Base-by-base conservation (phyloP, 2,329 filamentous ascomycete species). In the Waltergamsia citrina region DNA sequence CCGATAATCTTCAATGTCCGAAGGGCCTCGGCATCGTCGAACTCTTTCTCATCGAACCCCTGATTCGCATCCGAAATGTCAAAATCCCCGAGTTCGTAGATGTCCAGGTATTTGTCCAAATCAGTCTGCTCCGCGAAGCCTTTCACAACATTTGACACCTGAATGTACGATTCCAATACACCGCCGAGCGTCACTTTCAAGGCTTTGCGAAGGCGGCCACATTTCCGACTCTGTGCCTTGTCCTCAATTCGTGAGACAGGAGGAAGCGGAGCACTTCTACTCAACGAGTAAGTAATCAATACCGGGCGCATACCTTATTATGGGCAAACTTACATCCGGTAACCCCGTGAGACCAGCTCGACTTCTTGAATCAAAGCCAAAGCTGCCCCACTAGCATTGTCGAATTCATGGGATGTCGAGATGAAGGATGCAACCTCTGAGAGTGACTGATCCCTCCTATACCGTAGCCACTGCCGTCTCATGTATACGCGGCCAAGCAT, bases 211-310 rank as follows among this genome's bases (percentile, higher is more conserved):
- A 98, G 64, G 41, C 85, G 76, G 41, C 80, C 65, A 51, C 92
- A 98, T 49, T 86, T 80, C 45, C 86, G 74, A 7, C 69, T 74
- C 52, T 93, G 84, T 28, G 77, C 77, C 39, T 78, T 78, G 45
- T 93, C 86, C 53, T 98, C 92, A 21, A 98, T 68, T 29, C 90
- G 78, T 44, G 84, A 93, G 39, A 95, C 82, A n/a, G 92, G 92
- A 6, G 92, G 90, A 23, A 96, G 62, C 17, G 88, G 90, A 12
- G 78, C 81, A 65, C 85, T 94, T 60, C 85, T 93, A 34, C 23
- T 39, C 38, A 16, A 22, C 31, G 48, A 35, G 38, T 50, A 33
- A 50, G 31, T 39, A 38, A 16, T 34, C 41, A 32, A 42, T 38
- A 15, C 5, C 7, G 27, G n/a, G 15, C 15, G 26, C 18, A 17